A percentile compares a stretch with the other conserved stretches of the same genome.
Evolutionary conservation across 2,329 filamentous ascomycete genomes (phyloP).

Genomic region (Colletotrichum sp.): DNA sequence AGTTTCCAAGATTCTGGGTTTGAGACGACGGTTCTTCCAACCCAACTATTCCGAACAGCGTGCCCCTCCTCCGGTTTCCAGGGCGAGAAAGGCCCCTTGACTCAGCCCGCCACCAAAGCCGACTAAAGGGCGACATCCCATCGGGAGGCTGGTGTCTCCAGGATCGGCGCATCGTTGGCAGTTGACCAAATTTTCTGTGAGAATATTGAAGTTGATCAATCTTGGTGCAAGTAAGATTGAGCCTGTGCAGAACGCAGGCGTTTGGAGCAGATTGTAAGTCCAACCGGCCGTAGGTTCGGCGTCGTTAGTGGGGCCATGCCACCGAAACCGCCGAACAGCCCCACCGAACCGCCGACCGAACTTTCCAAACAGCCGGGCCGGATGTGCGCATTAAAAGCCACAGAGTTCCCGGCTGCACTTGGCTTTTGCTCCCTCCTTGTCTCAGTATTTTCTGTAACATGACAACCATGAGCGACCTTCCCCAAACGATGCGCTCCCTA

Average conservation of each 20-base stretch:
- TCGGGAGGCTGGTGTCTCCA: not conserved
- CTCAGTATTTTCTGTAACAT: not conserved
- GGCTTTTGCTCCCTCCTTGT: not conserved
- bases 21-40: not conserved
- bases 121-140: slow-evolving; percentile 1
- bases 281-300: not conserved
- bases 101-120: slow-evolving; percentile 16
- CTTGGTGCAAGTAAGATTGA: not conserved
- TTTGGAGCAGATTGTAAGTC: not conserved
- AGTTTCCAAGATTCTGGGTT: not conserved
- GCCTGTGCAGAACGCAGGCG: accelerated
- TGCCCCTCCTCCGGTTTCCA: slow-evolving; percentile 7
- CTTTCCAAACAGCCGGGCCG: not conserved
- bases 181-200: no score
- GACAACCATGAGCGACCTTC: slow-evolving; percentile 31
- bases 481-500: slow-evolving; percentile 49
- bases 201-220: not conserved
- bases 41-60: not conserved
- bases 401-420: not conserved
- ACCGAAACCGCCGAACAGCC: not conserved
- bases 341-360: slow-evolving; percentile 8
- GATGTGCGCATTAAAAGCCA: not conserved
- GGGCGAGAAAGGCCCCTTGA: slow-evolving; percentile 16
- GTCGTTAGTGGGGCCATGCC: slow-evolving; percentile 4
- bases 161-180: not conserved